Base-by-base conservation (phyloP, 2,329 filamentous ascomycete genomes). In the Chaetomiaceae sp. region DNA sequence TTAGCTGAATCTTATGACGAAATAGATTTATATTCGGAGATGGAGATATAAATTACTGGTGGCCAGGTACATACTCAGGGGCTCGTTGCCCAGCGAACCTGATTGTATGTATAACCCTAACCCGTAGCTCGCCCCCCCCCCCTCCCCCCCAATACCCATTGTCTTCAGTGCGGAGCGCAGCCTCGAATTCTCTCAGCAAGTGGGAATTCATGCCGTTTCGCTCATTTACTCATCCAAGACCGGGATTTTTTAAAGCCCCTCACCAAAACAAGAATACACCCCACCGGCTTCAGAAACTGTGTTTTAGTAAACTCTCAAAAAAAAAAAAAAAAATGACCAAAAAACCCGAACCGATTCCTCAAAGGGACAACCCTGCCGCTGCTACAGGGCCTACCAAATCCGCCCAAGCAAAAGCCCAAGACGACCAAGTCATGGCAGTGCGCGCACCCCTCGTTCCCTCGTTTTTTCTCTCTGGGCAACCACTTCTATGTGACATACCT, bases 381-480 rank as follows among this genome's bases (percentile, higher is more conserved):
- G 18, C 11, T 10, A 8, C 16, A 8, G 18, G 10, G 20, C 27
- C 27, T 7, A 25, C 13, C 23, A 61, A 61, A 52, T 55, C 57
- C 13, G 54, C 54, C 42, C 52, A 54, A 40, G 52, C 54, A 18
- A 59, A 56, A 50, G 65, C 67, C 38, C 73, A 75, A 53, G 76
- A 79, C 53, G 75, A 75, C 57, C 65, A 77, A 54, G 76, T 81
- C 51, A 80, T 80, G 77, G 72, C 70, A 46, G 76, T 78, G 69
- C 61, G 74, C 71, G 2, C 5, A 8, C 41, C 16, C 18, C 34
- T 16, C 16, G 4, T 37, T 7, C 36, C 41, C n/a, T n/a, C 10
- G 10, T 27, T 18, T 25, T 14, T n/a, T 25, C 37, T 33, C 9
- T 18, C 10, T 34, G 13, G 27, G 21, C 5, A 13, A 25, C 30